Percentiles rank a stretch among this genome's conserved stretches.
Evolutionary conservation across 139 green algal genomes (phyloP).

Genomic region (Chlamydomonas eustigma): DNA sequence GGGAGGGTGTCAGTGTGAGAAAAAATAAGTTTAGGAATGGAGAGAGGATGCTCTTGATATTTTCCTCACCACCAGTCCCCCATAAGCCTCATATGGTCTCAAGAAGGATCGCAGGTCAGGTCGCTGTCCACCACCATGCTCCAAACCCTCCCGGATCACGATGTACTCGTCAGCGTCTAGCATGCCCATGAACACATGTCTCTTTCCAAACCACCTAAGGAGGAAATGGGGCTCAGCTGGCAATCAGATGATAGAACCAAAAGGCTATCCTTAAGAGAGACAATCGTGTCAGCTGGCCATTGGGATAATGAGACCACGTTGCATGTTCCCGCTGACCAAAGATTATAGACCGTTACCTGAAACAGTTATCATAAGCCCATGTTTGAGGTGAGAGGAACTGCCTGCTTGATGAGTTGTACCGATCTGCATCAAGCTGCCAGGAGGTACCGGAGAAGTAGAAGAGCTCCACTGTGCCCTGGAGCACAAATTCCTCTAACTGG

Average conservation of each 20-base stretch:
- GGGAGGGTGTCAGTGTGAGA: too few relatives aligned
- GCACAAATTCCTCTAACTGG: not conserved
- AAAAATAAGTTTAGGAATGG: too few relatives aligned
- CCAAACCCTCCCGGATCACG: not conserved
- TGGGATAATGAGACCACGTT: too few relatives aligned
- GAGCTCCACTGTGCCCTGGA: conserved; percentile 4
- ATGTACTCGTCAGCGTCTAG: conserved; percentile 17
- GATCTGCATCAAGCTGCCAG: not conserved
- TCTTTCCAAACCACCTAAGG: conserved; percentile 11
- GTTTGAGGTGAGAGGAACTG: conserved; percentile 14
- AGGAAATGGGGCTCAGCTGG: not conserved
- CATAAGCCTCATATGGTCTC: not conserved
- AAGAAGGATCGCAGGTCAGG: conserved; percentile 1
- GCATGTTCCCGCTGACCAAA: too few relatives aligned
- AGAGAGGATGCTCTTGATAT: too few relatives aligned
- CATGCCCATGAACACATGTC: conserved; percentile 13
- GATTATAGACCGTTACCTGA: too few relatives aligned
- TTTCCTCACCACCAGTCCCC: not conserved
- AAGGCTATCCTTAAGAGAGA: too few relatives aligned
- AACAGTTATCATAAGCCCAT: conserved; percentile 20
- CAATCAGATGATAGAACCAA: not conserved
- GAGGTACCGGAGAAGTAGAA: not conserved
- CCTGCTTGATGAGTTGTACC: conserved; percentile 2
- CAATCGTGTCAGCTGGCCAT: too few relatives aligned
- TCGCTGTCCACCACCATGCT: not conserved